Evolutionary conservation across 78 protist genomes (phyloP).

Genomic region (Polysphondylium violaceum): DNA sequence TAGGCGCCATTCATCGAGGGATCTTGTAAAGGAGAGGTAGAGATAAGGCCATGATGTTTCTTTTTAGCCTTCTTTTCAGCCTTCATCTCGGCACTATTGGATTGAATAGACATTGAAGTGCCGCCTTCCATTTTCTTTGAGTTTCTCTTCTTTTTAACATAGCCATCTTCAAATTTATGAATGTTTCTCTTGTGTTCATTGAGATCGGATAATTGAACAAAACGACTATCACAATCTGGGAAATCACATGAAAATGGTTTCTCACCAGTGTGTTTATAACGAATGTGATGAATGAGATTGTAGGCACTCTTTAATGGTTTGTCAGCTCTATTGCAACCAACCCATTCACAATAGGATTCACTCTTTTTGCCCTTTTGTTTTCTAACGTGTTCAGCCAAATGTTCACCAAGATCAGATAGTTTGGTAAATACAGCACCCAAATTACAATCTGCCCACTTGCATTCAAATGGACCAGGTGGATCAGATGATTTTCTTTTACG

Average conservation of each 20-base stretch:
- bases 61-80: no score
- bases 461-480: slow-evolving; percentile 75
- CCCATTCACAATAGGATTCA: slow-evolving; percentile 70
- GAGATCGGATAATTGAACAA: slow-evolving; percentile 66
- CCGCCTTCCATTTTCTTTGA: slow-evolving; percentile 31
- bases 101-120: no score
- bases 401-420: slow-evolving; percentile 59
- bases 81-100: no score
- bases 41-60: no score
- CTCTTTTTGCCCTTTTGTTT: slow-evolving; percentile 72
- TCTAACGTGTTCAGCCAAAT: slow-evolving; percentile 56
- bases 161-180: slow-evolving; percentile 77
- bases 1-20: no score
- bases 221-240: slow-evolving; percentile 55
- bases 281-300: slow-evolving; percentile 68
- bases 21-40: no score
- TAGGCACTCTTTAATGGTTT: slow-evolving; percentile 73
- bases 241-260: slow-evolving; percentile 67
- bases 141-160: slow-evolving; percentile 69
- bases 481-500: slow-evolving; percentile 44
- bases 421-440: slow-evolving; percentile 26
- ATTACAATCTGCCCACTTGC: slow-evolving; percentile 74
- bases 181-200: slow-evolving; percentile 74
- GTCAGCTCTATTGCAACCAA: slow-evolving; percentile 59
- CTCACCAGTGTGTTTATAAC: slow-evolving; percentile 78